Base-by-base conservation (phyloP, 2,329 filamentous ascomycete species). In the Tothia fuscella region DNA sequence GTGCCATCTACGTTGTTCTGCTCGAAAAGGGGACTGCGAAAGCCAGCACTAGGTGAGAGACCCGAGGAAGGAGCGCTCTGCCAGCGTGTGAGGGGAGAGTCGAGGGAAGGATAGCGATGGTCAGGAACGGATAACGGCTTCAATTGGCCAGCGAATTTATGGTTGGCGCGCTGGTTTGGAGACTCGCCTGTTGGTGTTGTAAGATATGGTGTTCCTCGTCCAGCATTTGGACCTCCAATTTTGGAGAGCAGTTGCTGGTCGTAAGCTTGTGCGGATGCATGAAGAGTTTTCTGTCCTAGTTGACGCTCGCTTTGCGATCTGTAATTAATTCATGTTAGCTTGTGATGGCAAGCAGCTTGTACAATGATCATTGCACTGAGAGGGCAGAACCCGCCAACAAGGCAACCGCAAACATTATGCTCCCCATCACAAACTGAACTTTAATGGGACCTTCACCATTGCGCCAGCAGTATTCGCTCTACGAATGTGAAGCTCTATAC, bases 171-270 rank as follows among this genome's bases (percentile, higher is more conserved):
- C n/a, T n/a, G n/a, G n/a, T n/a, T n/a, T n/a, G n/a, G n/a, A n/a
- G n/a, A n/a, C n/a, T n/a, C n/a, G n/a, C n/a, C n/a, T n/a, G n/a
- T n/a, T n/a, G n/a, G n/a, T n/a, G n/a, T n/a, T n/a, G n/a, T n/a
- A n/a, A n/a, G n/a, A n/a, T n/a, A n/a, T 13, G 53, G 49, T 5
- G 53, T 62, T 38, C 70, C 62, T 14, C 71, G 68, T 20, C 70
- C 69, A 6, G 73, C 74, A 43, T 70, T 70, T 5, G 72, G 68
- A 35, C 74, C 74, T 24, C 74, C 74, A 45, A 78, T 78, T 49
- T 75, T 76, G 37, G 72, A 75, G 20, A 79, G 57, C 10, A 78
- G 58, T 47, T 75, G 71, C 54, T 77, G 71, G 51, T 79, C 75
- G 56, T 78, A 79, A 24, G 69, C 72, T 51, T 77, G 71, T 19